Conservation (phyloP, 352 stramenopile species). For the Aphanomyces cochlioides region DNA sequence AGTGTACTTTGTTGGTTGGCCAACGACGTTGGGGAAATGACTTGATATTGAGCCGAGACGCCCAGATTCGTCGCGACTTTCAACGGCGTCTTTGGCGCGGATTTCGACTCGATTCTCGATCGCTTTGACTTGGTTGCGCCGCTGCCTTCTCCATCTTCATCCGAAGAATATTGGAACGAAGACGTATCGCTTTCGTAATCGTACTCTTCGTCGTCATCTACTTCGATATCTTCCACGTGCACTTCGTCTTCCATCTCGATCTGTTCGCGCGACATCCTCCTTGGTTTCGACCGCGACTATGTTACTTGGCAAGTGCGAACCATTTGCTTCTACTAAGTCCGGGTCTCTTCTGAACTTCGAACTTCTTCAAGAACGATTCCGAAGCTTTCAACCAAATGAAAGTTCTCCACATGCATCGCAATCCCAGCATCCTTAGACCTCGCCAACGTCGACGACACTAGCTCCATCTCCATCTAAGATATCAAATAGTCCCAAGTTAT, state of each 20-base stretch:
- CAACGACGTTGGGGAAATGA: slow-evolving; percentile 21
- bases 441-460: neutral
- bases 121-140: slow-evolving; percentile 5
- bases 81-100: neutral
- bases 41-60: slow-evolving; percentile 7
- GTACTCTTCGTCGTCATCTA: slow-evolving; percentile 20
- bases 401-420: no score
- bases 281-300: neutral
- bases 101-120: neutral
- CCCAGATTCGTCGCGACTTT: neutral
- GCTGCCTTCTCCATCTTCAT: slow-evolving; percentile 4
- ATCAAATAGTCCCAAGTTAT: neutral
- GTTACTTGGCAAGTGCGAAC: no score
- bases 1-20: slow-evolving; percentile 3
- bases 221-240: neutral
- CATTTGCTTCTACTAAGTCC: no score
- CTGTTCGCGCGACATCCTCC: neutral
- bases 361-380: no score
- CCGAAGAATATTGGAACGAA: slow-evolving; percentile 17
- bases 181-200: slow-evolving; percentile 24
- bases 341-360: no score
- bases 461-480: neutral
- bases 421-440: no score
- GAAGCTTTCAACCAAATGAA: no score
- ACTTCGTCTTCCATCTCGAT: slow-evolving; percentile 13